These are phyloP conservation scores for Pulveroboletus sp. DNA, from an alignment of 768 basidiomycete genomes.

Conservation along the genomic window DNA sequence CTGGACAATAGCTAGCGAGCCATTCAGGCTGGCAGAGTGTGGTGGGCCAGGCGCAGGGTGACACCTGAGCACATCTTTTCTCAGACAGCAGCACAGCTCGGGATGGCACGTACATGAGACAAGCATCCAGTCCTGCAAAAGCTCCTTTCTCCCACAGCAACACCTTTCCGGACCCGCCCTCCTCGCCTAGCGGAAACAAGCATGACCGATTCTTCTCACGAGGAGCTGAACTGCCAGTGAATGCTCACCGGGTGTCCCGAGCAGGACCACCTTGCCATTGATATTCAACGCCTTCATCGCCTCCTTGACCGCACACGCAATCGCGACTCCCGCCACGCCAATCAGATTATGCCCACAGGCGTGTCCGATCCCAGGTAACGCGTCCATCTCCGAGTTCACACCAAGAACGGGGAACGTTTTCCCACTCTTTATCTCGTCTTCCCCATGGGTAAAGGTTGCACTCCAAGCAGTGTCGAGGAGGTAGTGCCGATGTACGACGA, in stretches of 20 bases:
- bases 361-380: slow-evolving; percentile 56
- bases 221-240: too few relatives aligned
- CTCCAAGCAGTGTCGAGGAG: slow-evolving; percentile 74
- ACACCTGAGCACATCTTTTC: slow-evolving; percentile 48
- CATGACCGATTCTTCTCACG: too few relatives aligned
- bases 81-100: too few relatives aligned
- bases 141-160: slow-evolving; percentile 64
- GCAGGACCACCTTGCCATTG: slow-evolving; percentile 60
- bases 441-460: slow-evolving; percentile 52
- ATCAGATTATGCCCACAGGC: slow-evolving; percentile 85
- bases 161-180: slow-evolving; percentile 77
- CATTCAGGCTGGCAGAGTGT: slow-evolving; percentile 57
- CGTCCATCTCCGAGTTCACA: slow-evolving; percentile 80
- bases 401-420: slow-evolving; percentile 46
- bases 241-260: slow-evolving; percentile 79
- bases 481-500: slow-evolving; percentile 58
- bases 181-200: slow-evolving; percentile 53
- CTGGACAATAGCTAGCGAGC: slow-evolving; percentile 62
- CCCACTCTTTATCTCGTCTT: neutral
- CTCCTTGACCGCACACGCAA: slow-evolving; percentile 63
- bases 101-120: slow-evolving; percentile 59
- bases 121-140: slow-evolving; percentile 72
- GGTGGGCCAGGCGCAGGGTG: slow-evolving; percentile 78
- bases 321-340: slow-evolving; percentile 68
- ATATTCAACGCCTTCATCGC: slow-evolving; percentile 62